Conservation (phyloP, 2,329 filamentous ascomycete species). For the Trichoderma brevicompactum region DNA sequence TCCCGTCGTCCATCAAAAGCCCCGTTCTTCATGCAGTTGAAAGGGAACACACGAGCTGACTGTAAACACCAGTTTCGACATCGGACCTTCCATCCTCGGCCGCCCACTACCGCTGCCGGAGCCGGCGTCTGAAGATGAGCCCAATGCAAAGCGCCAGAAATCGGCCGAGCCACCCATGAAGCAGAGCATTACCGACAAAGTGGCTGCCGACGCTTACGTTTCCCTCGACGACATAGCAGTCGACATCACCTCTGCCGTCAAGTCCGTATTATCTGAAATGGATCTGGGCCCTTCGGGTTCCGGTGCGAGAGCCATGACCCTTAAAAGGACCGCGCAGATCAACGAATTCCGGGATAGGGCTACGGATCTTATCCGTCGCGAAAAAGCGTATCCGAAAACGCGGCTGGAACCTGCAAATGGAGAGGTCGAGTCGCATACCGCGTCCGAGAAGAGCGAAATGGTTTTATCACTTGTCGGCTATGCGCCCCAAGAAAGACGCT, state of each 20-base stretch:
- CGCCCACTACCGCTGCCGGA: constrained; percentile 53
- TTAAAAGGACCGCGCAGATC: constrained; percentile 50
- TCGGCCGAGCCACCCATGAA: constrained; percentile 49
- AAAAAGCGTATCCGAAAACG: constrained; percentile 56
- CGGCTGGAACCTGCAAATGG: constrained; percentile 46
- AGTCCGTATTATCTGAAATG: constrained; percentile 55
- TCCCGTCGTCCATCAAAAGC: neutral
- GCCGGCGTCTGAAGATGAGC: constrained; percentile 51
- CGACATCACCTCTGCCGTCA: constrained; percentile 57
- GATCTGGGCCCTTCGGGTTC: constrained; percentile 41
- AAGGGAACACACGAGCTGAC: constrained; percentile 37
- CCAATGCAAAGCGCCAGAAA: constrained; percentile 64
- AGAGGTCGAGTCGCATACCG: constrained; percentile 46
- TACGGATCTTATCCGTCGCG: constrained; percentile 64
- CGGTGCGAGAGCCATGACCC: constrained; percentile 38
- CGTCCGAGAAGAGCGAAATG: constrained; percentile 51
- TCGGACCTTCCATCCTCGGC: constrained; percentile 58
- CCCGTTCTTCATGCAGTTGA: neutral
- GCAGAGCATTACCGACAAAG: constrained; percentile 59
- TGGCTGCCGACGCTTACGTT: constrained; percentile 56
- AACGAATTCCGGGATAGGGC: constrained; percentile 65
- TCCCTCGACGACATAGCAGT: constrained; percentile 68
- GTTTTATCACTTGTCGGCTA: constrained; percentile 79
- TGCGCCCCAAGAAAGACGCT: constrained; percentile 72
- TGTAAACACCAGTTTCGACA: constrained; percentile 54